A percentile compares a stretch with the other conserved stretches of the same genome.
Evolutionary conservation across 805 yeast genomes (phyloP).

Genomic region (Phaffomyces antillensis): DNA sequence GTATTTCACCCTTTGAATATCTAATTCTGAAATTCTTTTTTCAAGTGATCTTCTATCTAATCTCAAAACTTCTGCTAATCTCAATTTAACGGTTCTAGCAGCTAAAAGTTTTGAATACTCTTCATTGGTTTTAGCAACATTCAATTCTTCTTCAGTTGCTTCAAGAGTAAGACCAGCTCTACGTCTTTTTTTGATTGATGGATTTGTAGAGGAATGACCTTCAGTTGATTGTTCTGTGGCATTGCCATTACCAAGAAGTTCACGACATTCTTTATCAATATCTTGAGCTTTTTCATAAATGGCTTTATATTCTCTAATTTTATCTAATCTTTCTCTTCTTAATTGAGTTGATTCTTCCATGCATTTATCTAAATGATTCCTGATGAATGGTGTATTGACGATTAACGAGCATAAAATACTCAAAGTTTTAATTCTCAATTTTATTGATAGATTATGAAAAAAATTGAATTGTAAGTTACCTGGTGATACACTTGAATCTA

Average conservation of each 20-base stretch:
- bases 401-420: slow-evolving; percentile 59
- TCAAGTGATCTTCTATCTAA: slow-evolving; percentile 48
- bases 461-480: slow-evolving; percentile 44
- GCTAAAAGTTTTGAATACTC: slow-evolving; percentile 38
- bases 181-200: slow-evolving; percentile 19
- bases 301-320: slow-evolving; percentile 50
- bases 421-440: slow-evolving; percentile 49
- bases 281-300: slow-evolving; percentile 44
- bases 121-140: slow-evolving; percentile 31
- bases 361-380: slow-evolving; percentile 60
- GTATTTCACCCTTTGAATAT: slow-evolving; percentile 66
- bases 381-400: slow-evolving; percentile 48
- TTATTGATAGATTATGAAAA: slow-evolving; percentile 41
- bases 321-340: slow-evolving; percentile 62
- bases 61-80: slow-evolving; percentile 38
- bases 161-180: slow-evolving; percentile 28
- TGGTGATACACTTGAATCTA: slow-evolving; percentile 40
- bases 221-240: slow-evolving; percentile 8
- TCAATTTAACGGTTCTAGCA: slow-evolving; percentile 33
- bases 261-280: slow-evolving; percentile 34
- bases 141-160: slow-evolving; percentile 33
- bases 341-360: slow-evolving; percentile 55
- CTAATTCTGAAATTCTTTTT: slow-evolving; percentile 55
- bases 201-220: neutral
- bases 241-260: slow-evolving; percentile 20